Percentiles rank a stretch among this genome's conserved stretches.
phyloP scores from a whole-genome alignment of 2,329 filamentous ascomycete species.

The Parasarocladium wereldwijsianum region DNA sequence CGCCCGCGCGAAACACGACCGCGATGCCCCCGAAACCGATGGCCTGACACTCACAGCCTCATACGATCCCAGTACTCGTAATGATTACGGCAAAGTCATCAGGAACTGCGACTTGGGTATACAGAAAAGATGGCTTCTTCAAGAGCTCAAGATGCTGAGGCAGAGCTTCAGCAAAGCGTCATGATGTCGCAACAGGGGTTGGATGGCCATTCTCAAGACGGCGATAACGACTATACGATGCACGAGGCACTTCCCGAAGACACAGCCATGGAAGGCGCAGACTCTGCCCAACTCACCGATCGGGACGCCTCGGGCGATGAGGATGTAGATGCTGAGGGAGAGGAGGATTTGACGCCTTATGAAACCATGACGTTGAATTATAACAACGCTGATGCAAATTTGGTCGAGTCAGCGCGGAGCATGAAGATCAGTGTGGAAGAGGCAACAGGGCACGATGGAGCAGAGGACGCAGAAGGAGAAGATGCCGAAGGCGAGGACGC shows the following conservation, averaged over 20 bases:
- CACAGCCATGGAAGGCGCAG: slow-evolving; percentile 11
- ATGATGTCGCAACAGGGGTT: slow-evolving; percentile 25
- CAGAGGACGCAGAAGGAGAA: slow-evolving; percentile 13
- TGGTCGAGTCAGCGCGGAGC: too few relatives aligned
- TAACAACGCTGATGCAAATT: too few relatives aligned
- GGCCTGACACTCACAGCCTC: too few relatives aligned
- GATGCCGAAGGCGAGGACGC: slow-evolving; percentile 17
- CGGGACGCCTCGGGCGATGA: slow-evolving; percentile 26
- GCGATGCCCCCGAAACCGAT: too few relatives aligned
- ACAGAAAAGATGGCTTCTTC: too few relatives aligned
- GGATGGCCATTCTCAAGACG: slow-evolving; percentile 3
- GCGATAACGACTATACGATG: slow-evolving; percentile 1
- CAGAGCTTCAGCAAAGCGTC: slow-evolving; percentile 41
- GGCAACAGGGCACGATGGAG: slow-evolving; percentile 5
- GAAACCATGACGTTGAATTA: too few relatives aligned
- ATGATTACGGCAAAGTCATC: too few relatives aligned
- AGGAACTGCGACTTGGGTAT: too few relatives aligned
- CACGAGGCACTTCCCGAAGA: neutral
- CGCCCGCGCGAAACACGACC: too few relatives aligned
- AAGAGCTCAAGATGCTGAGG: slow-evolving; percentile 40
- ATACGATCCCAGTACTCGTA: too few relatives aligned
- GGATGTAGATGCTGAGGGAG: slow-evolving; percentile 27
- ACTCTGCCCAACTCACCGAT: slow-evolving; percentile 21
- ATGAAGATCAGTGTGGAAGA: slow-evolving; percentile 3
- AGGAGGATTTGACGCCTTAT: slow-evolving; percentile 18